Evolutionary conservation across 305 asterid genomes (phyloP).

Genomic region (Fraxinus paxiana): DNA sequence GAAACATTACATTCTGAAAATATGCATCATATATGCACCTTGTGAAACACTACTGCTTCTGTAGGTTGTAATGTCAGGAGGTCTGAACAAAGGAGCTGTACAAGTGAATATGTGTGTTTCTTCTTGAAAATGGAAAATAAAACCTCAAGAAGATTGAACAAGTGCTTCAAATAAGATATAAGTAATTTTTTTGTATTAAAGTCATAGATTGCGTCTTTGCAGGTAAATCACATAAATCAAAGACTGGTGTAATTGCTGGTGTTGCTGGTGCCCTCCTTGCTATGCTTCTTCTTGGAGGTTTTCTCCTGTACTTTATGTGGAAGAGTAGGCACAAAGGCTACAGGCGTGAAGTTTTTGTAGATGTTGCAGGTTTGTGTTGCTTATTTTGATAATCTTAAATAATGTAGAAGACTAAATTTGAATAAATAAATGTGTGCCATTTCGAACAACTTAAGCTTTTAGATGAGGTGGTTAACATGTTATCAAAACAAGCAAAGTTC

Average conservation of each 20-base stretch:
- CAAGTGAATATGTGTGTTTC: not conserved
- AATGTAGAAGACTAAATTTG: not conserved
- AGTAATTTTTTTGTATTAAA: not conserved
- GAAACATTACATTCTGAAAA: not conserved
- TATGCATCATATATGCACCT: not conserved
- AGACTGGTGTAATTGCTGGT: conserved; percentile 55
- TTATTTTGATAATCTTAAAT: not conserved
- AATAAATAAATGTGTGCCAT: not conserved
- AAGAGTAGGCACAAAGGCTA: conserved; percentile 51
- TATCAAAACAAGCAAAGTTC: not conserved
- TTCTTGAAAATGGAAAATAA: conserved; percentile 1
- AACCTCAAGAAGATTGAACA: not conserved
- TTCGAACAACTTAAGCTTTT: not conserved
- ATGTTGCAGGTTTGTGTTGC: conserved; percentile 72
- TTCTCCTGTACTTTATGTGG: conserved; percentile 49
- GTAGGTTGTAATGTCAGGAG: not conserved
- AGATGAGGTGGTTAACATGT: not conserved
- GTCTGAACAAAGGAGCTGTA: not conserved
- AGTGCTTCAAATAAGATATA: not conserved
- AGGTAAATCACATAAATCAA: conserved; percentile 60
- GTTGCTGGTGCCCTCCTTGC: conserved; percentile 48
- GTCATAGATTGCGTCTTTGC: conserved; percentile 24
- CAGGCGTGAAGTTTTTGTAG: conserved; percentile 67
- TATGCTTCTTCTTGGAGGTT: conserved; percentile 54
- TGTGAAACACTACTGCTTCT: not conserved